Evolutionary conservation across 768 basidiomycete genomes (phyloP), one percentile per base, ranked within the genome.

Genomic region (Coprinopsis sp.): DNA sequence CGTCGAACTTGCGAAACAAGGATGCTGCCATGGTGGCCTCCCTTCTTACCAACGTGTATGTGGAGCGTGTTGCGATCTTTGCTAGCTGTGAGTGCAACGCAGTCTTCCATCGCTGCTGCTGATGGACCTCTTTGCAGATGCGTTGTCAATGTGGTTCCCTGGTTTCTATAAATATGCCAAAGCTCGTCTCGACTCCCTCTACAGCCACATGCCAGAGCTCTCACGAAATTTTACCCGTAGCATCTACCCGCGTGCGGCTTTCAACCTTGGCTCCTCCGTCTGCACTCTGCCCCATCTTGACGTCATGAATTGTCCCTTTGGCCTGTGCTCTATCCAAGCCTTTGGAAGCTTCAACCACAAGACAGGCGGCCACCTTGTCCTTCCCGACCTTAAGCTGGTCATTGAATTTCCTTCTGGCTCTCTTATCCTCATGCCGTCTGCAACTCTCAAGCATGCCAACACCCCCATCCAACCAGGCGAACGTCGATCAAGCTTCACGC

Each of bases 391-490:
- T 6, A 38, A 47, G 25, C 37, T 40, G 1, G 37, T 39, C 22
- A 18, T 47, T 16, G 37, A 47, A 16, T 47, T 47, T 31, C 46
- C 46, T n/a, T 38, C 36, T 6, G 46, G 37, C 1, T 14, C 38
- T 16, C 13, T 12, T 2, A 36, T 36, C 16, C 37, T 41, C 10
- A 24, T 47, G 4, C 46, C 46, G 5, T 47, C 46, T 8, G 46
- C 46, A 4, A 28, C 22, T 10, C 6, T 47, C 8, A 14, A 28
- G 28, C 46, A 47, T 21, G 23, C 37, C 37, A 47, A 66, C 24
- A 40, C 57, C 1, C 49, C 57, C 0, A 46, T 65, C 6, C 37
- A 47, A 10, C 6, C 39, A n/a, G 25, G 27, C 6, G 41, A 43
- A 11, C 14, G 31, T 8, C 41, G 41, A 4, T 14, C 13, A 12